Conservation (phyloP, 2,329 filamentous ascomycete genomes). For the Orbilia blumenaviensis region DNA sequence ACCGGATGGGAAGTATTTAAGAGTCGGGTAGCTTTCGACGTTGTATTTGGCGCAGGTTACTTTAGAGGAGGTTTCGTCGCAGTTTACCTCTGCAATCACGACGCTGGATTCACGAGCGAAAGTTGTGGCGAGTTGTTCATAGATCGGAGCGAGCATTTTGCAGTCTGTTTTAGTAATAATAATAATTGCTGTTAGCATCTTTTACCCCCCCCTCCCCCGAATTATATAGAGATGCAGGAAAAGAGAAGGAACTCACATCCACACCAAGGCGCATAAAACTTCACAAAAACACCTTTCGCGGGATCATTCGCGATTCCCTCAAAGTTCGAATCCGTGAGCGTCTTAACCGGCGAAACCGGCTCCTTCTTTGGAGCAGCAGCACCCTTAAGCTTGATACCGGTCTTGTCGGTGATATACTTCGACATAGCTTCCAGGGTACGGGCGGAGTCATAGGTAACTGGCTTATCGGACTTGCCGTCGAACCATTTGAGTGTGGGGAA, state of each 20-base stretch:
- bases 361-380: conserved; percentile 70
- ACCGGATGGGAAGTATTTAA: conserved; percentile 95
- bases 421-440: conserved; percentile 86
- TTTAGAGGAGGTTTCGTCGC: conserved; percentile 86
- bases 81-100: conserved; percentile 77
- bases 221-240: neutral
- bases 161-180: conserved; percentile 83
- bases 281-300: conserved; percentile 89
- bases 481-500: conserved; percentile 99
- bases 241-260: conserved; percentile 74
- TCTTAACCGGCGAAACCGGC: conserved; percentile 77
- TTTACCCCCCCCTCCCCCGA: neutral
- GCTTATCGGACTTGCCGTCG: conserved; percentile 88
- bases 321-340: conserved; percentile 83
- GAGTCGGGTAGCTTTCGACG: conserved; percentile 89
- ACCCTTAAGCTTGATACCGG: conserved; percentile 77
- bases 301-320: conserved; percentile 75
- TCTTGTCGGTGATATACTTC: conserved; percentile 85
- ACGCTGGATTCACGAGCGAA: conserved; percentile 76
- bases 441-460: conserved; percentile 84
- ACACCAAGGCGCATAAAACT: conserved; percentile 98
- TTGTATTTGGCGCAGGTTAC: conserved; percentile 77
- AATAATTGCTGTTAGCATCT: neutral
- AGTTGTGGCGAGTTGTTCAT: conserved; percentile 85
- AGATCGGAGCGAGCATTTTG: conserved; percentile 89